These are phyloP conservation scores for Tetrastigma voinierianum DNA, from an alignment of 164 flowering plant genomes.

Conservation along the genomic window DNA sequence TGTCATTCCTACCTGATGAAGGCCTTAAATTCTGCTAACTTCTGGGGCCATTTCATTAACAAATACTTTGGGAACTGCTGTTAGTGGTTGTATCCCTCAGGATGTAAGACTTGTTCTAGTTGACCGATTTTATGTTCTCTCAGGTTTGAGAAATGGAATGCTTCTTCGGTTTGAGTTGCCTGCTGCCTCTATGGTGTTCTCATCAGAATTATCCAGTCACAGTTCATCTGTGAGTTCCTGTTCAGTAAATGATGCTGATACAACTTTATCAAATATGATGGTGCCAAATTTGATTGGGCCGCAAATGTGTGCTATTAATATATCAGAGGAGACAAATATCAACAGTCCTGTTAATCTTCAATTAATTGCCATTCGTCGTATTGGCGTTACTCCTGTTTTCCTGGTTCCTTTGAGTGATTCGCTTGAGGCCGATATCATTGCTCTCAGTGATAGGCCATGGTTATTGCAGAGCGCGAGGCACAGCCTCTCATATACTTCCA, in stretches of 20 bases:
- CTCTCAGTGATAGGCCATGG: constrained; percentile 99
- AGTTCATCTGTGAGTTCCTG: constrained; percentile 25
- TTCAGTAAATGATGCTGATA: constrained; percentile 15
- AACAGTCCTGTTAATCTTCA: constrained; percentile 55
- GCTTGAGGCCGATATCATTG: constrained; percentile 76
- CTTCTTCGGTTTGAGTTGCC: constrained; percentile 96
- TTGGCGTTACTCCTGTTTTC: constrained; percentile 92
- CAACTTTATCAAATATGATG: constrained; percentile 15
- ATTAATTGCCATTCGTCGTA: constrained; percentile 83
- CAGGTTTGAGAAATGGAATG: constrained; percentile 99
- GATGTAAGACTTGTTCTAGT: constrained; percentile 90
- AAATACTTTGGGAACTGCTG: constrained; percentile 59
- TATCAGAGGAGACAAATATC: constrained; percentile 27
- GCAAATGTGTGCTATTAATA: constrained; percentile 15
- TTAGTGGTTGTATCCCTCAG: constrained; percentile 89
- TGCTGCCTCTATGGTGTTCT: constrained; percentile 21
- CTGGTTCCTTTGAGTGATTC: constrained; percentile 78
- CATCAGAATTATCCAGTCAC: constrained; percentile 26
- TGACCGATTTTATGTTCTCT: constrained; percentile 74
- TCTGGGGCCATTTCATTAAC: constrained; percentile 66
- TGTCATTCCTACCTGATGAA: constrained; percentile 51
- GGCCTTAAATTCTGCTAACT: constrained; percentile 72
- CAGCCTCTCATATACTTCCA: constrained; percentile 85
- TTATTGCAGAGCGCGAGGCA: constrained; percentile 93
- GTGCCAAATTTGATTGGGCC: constrained; percentile 18